Evolutionary conservation across 2,329 filamentous ascomycete genomes (phyloP).

Genomic region (Colletotrichum lupini): DNA sequence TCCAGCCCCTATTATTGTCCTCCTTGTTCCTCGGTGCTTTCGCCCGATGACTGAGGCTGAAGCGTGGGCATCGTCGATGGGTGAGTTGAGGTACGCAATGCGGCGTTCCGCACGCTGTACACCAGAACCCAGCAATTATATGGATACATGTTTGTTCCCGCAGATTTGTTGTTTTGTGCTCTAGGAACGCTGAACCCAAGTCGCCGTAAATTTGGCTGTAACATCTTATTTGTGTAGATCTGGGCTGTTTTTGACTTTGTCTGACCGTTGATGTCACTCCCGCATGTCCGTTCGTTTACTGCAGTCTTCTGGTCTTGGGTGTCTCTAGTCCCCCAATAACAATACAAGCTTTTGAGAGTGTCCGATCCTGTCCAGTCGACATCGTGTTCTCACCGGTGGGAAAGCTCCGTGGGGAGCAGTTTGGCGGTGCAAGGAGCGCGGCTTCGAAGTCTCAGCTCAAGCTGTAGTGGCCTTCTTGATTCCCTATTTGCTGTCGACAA

Average conservation of each 20-base stretch:
- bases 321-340: background rate
- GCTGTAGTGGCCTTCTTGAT: background rate
- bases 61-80: background rate
- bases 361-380: background rate
- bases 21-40: conserved; percentile 1
- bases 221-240: background rate
- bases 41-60: conserved; percentile 22
- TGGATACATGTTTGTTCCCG: background rate
- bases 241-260: conserved; percentile 6
- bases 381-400: background rate
- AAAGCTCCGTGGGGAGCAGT: background rate
- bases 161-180: background rate
- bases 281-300: background rate
- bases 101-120: background rate
- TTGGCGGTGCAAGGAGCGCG: background rate
- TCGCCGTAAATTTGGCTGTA: background rate
- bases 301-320: background rate
- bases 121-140: background rate
- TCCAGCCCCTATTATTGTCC: background rate
- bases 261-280: background rate
- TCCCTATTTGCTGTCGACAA: background rate
- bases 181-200: background rate
- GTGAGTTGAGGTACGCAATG: no score
- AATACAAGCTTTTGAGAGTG: background rate
- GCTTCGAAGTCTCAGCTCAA: background rate